Evolutionary conservation across 1,284 basidiomycete species (phyloP), one percentile per base, ranked within the genome.

Genomic region (Cronartium quercuum): DNA sequence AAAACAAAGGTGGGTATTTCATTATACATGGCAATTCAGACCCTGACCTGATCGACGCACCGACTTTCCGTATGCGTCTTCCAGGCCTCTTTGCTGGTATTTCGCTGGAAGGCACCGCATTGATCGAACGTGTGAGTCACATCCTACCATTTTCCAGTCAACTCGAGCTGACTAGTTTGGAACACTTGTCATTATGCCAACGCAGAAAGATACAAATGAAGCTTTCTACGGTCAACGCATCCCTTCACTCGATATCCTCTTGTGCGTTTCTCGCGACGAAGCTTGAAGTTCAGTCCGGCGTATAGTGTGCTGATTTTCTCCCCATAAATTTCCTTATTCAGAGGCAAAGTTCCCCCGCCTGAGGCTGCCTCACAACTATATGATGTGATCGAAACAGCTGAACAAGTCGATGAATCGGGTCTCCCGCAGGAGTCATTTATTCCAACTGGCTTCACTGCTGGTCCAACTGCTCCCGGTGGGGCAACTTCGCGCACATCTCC

Each of bases 141-240:
- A 13, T 38, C n/a, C 64, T 47, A n/a, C 24, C 18, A 40, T 10
- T 13, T 42, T 40, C 42, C 12, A 65, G 15, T 35, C 34, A n/a
- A 21, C 40, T 34, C 0, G n/a, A 51, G n/a, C 35, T 47, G 35
- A 35, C 13, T 15, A 21, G 42, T 63, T 18, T n/a, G n/a, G n/a
- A n/a, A n/a, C n/a, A n/a, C n/a, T 63, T 12, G 12, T 34, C 15
- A 24, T 51, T 47, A 47, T 47, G 44, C 13, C 41, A 63, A 21
- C 51, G 38, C 41, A 73, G 69, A 73, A 73, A 58, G 79, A 80
- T 67, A 82, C 82, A 10, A 83, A 83, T 76, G 79, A 80, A 63
- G 92, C 94, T 38, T 98, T 98, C 83, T 98, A 98, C 80, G 96
- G 95, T 10, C 93, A 92, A 18, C 85, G 88, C 12, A 89, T 98